These are phyloP conservation scores for Ceratocystis diversiconidia DNA, from an alignment of 2,329 filamentous ascomycete genomes.

Conservation along the genomic window DNA sequence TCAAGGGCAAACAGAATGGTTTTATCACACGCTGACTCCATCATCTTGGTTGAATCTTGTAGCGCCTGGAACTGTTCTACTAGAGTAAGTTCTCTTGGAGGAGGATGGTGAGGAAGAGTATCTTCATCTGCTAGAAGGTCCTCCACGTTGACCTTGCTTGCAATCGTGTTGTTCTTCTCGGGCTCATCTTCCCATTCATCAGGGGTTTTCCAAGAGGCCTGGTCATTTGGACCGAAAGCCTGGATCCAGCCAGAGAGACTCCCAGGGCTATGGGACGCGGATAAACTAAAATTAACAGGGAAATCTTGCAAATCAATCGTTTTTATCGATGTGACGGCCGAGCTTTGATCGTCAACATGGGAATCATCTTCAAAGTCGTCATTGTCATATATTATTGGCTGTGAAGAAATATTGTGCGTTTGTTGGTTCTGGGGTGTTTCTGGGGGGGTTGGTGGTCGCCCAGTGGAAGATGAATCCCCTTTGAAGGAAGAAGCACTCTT, in stretches of 20 bases:
- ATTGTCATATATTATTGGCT: background rate
- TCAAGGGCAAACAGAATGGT: constrained; percentile 42
- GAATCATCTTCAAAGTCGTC: background rate
- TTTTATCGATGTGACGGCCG: background rate
- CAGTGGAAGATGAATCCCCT: background rate
- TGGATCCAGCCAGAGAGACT: constrained; percentile 11
- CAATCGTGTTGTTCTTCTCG: background rate
- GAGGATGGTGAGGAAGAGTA: constrained; percentile 12
- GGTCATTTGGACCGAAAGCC: constrained; percentile 15
- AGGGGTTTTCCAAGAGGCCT: constrained; percentile 22
- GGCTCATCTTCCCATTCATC: constrained; percentile 28
- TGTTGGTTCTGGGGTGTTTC: constrained; percentile 13
- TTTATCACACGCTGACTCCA: constrained; percentile 38
- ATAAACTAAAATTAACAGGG: constrained; percentile 11
- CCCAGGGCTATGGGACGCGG: background rate
- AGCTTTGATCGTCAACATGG: background rate
- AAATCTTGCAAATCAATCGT: constrained; percentile 6
- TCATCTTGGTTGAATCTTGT: constrained; percentile 40
- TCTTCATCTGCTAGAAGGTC: constrained; percentile 13
- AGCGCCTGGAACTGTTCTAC: constrained; percentile 25
- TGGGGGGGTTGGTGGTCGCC: constrained; percentile 12
- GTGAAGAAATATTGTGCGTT: background rate
- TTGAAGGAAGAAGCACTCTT: background rate
- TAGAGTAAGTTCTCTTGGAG: constrained; percentile 23
- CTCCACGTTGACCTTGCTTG: constrained; percentile 12